Evolutionary conservation across 2,329 filamentous ascomycete species (phyloP), one percentile per base, ranked within the genome.

Genomic region (Helotiales sp.): DNA sequence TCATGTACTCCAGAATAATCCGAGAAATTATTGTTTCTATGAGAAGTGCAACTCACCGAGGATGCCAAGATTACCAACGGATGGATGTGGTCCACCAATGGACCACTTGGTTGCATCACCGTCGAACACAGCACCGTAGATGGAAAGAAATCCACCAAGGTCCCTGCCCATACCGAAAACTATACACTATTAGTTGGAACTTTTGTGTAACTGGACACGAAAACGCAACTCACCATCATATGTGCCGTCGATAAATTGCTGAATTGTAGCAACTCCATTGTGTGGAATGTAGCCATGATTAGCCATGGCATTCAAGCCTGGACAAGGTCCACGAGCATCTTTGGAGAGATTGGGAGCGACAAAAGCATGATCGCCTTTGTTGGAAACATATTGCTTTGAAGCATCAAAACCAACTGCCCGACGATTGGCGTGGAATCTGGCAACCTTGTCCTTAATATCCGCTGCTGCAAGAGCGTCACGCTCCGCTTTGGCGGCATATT

Each of bases 51-150:
- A n/a, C n/a, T n/a, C n/a, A n/a, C n/a, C n/a, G n/a, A n/a, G n/a
- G n/a, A n/a, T n/a, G n/a, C n/a, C n/a, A n/a, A n/a, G n/a, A n/a
- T n/a, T n/a, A n/a, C 58, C n/a, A 42, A 12, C 71, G 49, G 67
- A 68, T 25, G 61, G 61, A 54, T 69, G 71, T 33, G 72, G 68
- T n/a, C 78, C 78, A 10, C 80, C 80, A 38, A 83, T 82, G 1
- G 80, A 83, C 68, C 80, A 82, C 2, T 74, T 1, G 75, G 79
- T 61, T 5, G 78, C 76, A 58, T 83, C 78, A 1, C 81, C 81
- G 3, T 75, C 75, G 62, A 76, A 76, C 29, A 79, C 71, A 13
- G 75, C 75, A 30, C 75, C 76, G 70, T 77, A 76, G 3, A 76
- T 63, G 34, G 73, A 71, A 6, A 78, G 71, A 27, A 77, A 64